Conservation (phyloP, 176 grass and related monocot species). For the Raddia guianensis region DNA sequence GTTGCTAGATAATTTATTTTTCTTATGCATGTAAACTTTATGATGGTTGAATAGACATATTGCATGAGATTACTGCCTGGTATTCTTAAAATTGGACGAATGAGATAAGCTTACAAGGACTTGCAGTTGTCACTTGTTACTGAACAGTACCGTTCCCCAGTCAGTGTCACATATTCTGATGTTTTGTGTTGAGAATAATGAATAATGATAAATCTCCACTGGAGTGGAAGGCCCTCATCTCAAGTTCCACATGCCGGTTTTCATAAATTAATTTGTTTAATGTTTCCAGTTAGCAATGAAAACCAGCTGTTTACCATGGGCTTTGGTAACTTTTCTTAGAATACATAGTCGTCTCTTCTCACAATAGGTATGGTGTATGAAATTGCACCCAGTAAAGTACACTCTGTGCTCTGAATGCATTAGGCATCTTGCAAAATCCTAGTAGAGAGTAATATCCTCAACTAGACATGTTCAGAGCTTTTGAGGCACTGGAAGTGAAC, state of each 20-base stretch:
- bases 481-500: no score
- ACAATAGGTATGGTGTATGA: constrained; percentile 23
- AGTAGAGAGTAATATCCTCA: not conserved
- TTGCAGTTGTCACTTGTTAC: constrained; percentile 8
- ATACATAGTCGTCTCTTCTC: constrained; percentile 5
- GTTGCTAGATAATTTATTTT: constrained; percentile 17
- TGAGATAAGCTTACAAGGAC: constrained; percentile 1
- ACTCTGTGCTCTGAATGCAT: not conserved
- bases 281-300: not conserved
- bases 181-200: constrained; percentile 10
- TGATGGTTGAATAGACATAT: not conserved
- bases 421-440: constrained; percentile 14
- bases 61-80: not conserved
- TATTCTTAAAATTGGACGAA: constrained; percentile 22
- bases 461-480: not conserved
- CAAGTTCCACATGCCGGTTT: constrained; percentile 8
- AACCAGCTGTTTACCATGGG: constrained; percentile 9
- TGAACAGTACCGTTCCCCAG: not conserved
- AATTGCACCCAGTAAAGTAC: not conserved
- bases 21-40: constrained; percentile 14
- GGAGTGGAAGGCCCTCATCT: constrained; percentile 13
- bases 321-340: constrained; percentile 1
- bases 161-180: not conserved
- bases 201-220: constrained; percentile 29
- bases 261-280: constrained; percentile 14